Percentiles rank a stretch among this genome's conserved stretches.
These are phyloP conservation scores for Colletotrichum falcatum DNA, from an alignment of 2,329 filamentous ascomycete genomes.

Conservation along the genomic window DNA sequence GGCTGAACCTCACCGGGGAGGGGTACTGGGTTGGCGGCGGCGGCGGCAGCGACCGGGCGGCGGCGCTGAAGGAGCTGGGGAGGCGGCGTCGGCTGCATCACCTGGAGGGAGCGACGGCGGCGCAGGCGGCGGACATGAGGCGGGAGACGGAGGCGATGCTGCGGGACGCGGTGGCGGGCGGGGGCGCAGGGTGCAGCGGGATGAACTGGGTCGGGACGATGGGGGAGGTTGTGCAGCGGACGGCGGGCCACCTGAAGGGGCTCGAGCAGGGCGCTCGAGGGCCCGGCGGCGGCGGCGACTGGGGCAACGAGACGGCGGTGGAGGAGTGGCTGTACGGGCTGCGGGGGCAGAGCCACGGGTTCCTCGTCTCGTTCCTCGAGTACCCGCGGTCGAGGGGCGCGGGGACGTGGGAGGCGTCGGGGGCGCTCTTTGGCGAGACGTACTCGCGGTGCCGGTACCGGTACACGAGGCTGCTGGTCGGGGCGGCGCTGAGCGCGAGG, in stretches of 20 bases:
- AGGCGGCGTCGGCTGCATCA: conserved; percentile 54
- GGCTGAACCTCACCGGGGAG: conserved; percentile 56
- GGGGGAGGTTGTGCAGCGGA: conserved; percentile 56
- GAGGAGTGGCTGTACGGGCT: conserved; percentile 48
- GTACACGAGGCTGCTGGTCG: conserved; percentile 52
- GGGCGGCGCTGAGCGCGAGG: conserved; percentile 47
- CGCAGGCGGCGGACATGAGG: conserved; percentile 52
- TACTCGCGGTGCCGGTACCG: conserved; percentile 57
- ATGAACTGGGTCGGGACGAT: conserved; percentile 58
- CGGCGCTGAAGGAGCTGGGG: conserved; percentile 50
- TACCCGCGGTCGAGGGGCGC: conserved; percentile 50
- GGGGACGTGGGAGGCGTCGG: conserved; percentile 49
- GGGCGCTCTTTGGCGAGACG: conserved; percentile 51
- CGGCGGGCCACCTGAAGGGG: conserved; percentile 50
- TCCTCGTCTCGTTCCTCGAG: conserved; percentile 58
- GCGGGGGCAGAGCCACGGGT: conserved; percentile 55
- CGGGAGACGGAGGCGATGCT: conserved; percentile 49
- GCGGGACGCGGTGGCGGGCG: conserved; percentile 27
- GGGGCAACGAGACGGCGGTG: conserved; percentile 45
- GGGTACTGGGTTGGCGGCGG: conserved; percentile 52
- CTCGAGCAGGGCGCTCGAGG: conserved; percentile 46
- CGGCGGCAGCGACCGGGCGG: conserved; percentile 43
- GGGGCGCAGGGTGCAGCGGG: conserved; percentile 51
- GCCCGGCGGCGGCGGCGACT: conserved; percentile 30
- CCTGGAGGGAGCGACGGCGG: conserved; percentile 47